These are phyloP conservation scores for Fusarium brevicatenulatum DNA, from an alignment of 2,329 filamentous ascomycete species.

Conservation along the genomic window DNA sequence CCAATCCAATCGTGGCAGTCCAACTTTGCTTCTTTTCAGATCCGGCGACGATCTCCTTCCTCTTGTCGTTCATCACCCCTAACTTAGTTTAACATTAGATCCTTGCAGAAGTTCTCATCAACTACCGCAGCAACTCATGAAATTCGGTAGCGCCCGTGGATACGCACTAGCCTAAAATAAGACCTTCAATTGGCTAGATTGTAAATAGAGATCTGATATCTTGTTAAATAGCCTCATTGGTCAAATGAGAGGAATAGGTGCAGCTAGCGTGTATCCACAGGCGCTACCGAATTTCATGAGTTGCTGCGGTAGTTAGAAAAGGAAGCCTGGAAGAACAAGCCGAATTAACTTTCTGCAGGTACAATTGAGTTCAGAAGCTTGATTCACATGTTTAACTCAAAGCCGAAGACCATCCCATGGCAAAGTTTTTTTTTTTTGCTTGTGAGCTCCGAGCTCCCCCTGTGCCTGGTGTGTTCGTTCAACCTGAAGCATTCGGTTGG, in stretches of 20 bases:
- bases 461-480: background rate
- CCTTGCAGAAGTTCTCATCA: background rate
- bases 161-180: no score
- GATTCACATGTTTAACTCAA: background rate
- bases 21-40: constrained; percentile 23
- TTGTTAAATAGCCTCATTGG: no score
- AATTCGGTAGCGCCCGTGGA: no score
- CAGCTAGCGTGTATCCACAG: no score
- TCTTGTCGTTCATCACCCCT: constrained; percentile 6
- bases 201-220: no score
- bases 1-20: constrained; percentile 11
- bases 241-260: no score
- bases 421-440: background rate
- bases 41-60: constrained; percentile 32
- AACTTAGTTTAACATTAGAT: background rate
- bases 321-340: constrained; percentile 4
- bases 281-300: no score
- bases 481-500: constrained; percentile 25
- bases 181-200: no score
- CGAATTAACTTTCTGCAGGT: constrained; percentile 2
- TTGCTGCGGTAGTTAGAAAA: background rate
- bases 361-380: background rate
- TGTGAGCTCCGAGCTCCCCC: background rate
- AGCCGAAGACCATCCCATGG: background rate
- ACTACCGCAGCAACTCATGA: no score